Evolutionary conservation across 2,329 filamentous ascomycete species (phyloP), one percentile per base, ranked within the genome.

Genomic region (Colletotrichum agaves): DNA sequence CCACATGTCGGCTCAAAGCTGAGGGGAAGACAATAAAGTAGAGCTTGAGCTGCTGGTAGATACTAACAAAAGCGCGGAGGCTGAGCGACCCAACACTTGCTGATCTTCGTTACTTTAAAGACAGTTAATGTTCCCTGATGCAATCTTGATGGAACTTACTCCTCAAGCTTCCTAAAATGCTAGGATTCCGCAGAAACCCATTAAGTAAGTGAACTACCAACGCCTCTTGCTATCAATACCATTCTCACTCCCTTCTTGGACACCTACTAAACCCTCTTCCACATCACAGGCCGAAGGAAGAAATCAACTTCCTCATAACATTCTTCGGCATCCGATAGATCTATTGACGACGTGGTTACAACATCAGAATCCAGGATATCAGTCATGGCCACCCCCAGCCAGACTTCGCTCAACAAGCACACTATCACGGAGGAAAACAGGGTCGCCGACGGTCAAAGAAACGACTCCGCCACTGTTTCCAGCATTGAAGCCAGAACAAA

Each of bases 141-240:
- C 27, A 3, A 31, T 56, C 6, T 3, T 17, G 52, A 17, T 15
- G 52, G 19, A 37, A 37, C 8, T 39, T 59, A 12, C 39, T 55
- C 11, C 19, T 17, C 41, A 41, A n/a, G 39, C 41, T 17, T 15
- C 21, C 19, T n/a, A 63, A 13, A 41, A 67, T 67, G 64, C 64
- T 67, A 59, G 64, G 64, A 67, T 64, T 67, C 53, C 60, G 61
- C 61, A 64, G 52, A 64, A 63, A 64, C 47, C 61, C 64, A 47
- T 37, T 64, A 39, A 67, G 64, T 67, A 49, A 39, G 63, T 63
- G 15, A 27, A 21, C 5, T 10, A 15, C 3, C 17, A 17, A 33
- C 31, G n/a, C 31, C 19, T 21, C 39, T 41, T 47, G 31, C 37
- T 15, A 55, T 39, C 19, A n/a, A 33, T 17, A 33, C 17, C 21